phyloP scores from a whole-genome alignment of 805 yeast genomes.

The Ogataea angusta region DNA sequence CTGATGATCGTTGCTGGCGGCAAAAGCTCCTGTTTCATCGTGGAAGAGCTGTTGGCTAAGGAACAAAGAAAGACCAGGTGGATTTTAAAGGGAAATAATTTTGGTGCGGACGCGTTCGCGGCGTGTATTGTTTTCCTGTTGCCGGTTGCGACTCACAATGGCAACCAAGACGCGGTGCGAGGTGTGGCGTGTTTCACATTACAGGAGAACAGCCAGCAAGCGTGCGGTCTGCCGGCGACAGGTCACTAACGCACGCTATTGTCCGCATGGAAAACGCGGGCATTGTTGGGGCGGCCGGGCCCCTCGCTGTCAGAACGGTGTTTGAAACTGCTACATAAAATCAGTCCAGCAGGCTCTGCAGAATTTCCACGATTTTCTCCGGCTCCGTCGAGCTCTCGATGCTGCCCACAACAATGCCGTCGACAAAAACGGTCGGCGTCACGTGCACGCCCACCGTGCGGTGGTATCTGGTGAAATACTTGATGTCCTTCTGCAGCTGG shows the following conservation, averaged over 20 bases:
- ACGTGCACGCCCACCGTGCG: constrained; percentile 79
- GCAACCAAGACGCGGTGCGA: constrained; percentile 12
- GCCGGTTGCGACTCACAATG: constrained; percentile 1
- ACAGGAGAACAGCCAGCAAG: constrained; percentile 2
- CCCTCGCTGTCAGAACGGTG: too few relatives aligned
- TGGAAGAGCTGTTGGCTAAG: constrained; percentile 5
- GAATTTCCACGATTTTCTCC: constrained; percentile 41
- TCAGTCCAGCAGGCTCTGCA: constrained; percentile 30
- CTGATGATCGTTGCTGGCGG: constrained; percentile 27
- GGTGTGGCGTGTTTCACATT: constrained; percentile 13
- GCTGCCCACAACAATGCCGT: constrained; percentile 58
- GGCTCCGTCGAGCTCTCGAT: constrained; percentile 62
- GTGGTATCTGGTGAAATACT: constrained; percentile 67
- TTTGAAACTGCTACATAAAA: background rate
- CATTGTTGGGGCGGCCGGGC: too few relatives aligned
- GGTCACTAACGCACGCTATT: background rate
- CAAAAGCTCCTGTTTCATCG: constrained; percentile 17
- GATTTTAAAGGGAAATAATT: constrained; percentile 9
- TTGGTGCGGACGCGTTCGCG: constrained; percentile 13
- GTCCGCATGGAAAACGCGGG: background rate
- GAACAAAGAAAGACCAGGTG: constrained; percentile 9
- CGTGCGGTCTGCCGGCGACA: background rate
- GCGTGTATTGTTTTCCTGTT: constrained; percentile 7
- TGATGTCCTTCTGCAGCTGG: constrained; percentile 56
- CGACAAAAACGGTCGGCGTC: constrained; percentile 74